These are phyloP conservation scores for Sclerotiophoma versabilis DNA, from an alignment of 2,329 filamentous ascomycete species.

Conservation along the genomic window DNA sequence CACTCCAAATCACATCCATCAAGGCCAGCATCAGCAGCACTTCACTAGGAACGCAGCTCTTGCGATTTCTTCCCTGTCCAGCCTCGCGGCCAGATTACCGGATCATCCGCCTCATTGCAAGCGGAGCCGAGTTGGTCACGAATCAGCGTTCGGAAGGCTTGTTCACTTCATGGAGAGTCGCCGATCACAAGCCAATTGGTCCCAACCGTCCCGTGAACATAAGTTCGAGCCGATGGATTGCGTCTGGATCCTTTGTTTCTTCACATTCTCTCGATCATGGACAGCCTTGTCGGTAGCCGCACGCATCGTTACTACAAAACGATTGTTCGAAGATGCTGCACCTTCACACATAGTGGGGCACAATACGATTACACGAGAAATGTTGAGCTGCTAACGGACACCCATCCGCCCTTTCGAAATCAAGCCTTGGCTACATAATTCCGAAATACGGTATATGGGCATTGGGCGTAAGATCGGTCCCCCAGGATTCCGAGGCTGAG, in stretches of 20 bases:
- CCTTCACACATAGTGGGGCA: constrained; percentile 23
- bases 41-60: constrained; percentile 4
- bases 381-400: constrained; percentile 31
- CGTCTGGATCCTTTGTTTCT: constrained; percentile 20
- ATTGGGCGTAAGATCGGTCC: constrained; percentile 43
- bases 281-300: constrained; percentile 12
- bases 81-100: constrained; percentile 39
- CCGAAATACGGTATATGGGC: constrained; percentile 35
- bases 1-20: constrained; percentile 15
- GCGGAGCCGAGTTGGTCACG: constrained; percentile 34
- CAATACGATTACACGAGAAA: constrained; percentile 24
- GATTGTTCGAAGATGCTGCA: background rate
- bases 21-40: constrained; percentile 24
- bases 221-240: constrained; percentile 24
- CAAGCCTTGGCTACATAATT: constrained; percentile 22
- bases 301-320: constrained; percentile 1
- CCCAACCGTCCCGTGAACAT: constrained; percentile 25
- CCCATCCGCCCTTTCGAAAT: constrained; percentile 23
- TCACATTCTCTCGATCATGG: constrained; percentile 17
- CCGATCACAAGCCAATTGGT: constrained; percentile 37
- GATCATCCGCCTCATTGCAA: constrained; percentile 37
- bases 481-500: constrained; percentile 39
- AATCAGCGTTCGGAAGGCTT: constrained; percentile 38
- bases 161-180: constrained; percentile 39
- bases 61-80: constrained; percentile 27